A percentile compares a stretch with the other conserved stretches of the same genome.
Evolutionary conservation across 2,329 filamentous ascomycete species (phyloP).

Genomic region (Curvularia verruculosa): DNA sequence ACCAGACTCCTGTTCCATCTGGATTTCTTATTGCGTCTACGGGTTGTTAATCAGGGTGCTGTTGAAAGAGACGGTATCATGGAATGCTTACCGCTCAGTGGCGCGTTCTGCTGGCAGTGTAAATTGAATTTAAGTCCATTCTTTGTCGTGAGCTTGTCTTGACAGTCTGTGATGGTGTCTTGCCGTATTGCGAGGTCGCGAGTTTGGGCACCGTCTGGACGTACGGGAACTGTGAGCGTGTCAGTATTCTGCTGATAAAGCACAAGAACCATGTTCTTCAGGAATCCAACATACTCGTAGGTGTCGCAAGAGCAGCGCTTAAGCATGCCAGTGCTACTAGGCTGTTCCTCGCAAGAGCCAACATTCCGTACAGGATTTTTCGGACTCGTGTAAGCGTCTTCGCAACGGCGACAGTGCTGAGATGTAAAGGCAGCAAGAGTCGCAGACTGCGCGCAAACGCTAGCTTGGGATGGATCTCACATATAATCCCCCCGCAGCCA

Average conservation of each 20-base stretch:
- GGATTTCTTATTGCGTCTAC: slow-evolving; percentile 23
- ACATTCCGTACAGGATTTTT: slow-evolving; percentile 5
- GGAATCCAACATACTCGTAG: slow-evolving; percentile 25
- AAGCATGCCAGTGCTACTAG: slow-evolving; percentile 31
- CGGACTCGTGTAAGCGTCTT: slow-evolving; percentile 1
- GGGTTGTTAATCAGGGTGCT: slow-evolving; percentile 6
- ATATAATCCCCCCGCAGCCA: neutral
- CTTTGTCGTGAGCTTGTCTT: slow-evolving; percentile 28
- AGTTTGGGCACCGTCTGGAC: slow-evolving; percentile 19
- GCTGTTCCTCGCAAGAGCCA: slow-evolving; percentile 13
- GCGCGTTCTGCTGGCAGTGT: slow-evolving; percentile 40
- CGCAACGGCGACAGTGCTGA: neutral
- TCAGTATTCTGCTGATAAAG: slow-evolving; percentile 13
- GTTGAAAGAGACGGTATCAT: neutral
- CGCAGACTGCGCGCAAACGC: neutral
- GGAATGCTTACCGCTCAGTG: slow-evolving; percentile 29
- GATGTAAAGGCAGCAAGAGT: neutral
- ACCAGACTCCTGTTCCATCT: slow-evolving; percentile 8
- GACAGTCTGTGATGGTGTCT: slow-evolving; percentile 21
- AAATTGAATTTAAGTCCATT: slow-evolving; percentile 43
- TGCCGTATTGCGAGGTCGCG: slow-evolving; percentile 25
- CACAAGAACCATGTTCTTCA: neutral
- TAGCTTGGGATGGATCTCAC: neutral
- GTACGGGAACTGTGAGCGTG: slow-evolving; percentile 22
- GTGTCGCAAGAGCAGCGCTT: slow-evolving; percentile 31